Evolutionary conservation across 371 early-diverging fungal genomes (phyloP), one percentile per base, ranked within the genome.

Genomic region (Lichtheimia ramosa): DNA sequence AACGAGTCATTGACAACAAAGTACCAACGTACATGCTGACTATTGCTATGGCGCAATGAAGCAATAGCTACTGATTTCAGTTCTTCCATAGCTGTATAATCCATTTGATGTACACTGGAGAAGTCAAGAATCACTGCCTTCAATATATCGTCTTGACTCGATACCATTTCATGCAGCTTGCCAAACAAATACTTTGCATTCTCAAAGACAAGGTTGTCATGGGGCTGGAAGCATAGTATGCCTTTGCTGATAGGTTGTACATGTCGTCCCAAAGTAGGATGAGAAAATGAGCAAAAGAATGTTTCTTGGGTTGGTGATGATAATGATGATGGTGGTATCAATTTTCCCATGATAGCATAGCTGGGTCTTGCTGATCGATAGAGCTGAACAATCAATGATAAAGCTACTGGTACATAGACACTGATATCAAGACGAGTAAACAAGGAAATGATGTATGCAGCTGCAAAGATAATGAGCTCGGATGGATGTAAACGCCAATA

Each of bases 121-220:
- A 95, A 80, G 65, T 94, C 94, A 13, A 95, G 75, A 16, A 95
- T 69, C 20, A 95, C 63, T 0, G 94, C 88, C 5, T 83, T 77
- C 13, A 92, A 70, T 87, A 74, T 84, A 2, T 90, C 23, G 68
- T 49, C 0, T 49, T 58, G 66, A 1, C 65, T 65, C 51, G 34
- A 28, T 24, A 21, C 52, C 0, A 75, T 75, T 3, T 48, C 56
- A 1, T 68, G 21, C 1, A 81, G 68, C 59, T 79, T 79, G 43
- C 71, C 69, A 63, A 79, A 70, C 41, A 83, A 51, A 65, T 75
- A 85, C 3, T 75, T 65, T 4, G 84, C 62, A 75, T 93, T 93
- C 54, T 91, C 89, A 72, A 89, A 93, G 2, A 87, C 83, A 10
- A 91, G 67, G 15, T 85, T 80, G 49, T 90, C 90, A 56, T 87